A percentile compares a stretch with the other conserved stretches of the same genome.
Evolutionary conservation across 2,329 filamentous ascomycete species (phyloP).

Genomic region (Botryotinia globosa): DNA sequence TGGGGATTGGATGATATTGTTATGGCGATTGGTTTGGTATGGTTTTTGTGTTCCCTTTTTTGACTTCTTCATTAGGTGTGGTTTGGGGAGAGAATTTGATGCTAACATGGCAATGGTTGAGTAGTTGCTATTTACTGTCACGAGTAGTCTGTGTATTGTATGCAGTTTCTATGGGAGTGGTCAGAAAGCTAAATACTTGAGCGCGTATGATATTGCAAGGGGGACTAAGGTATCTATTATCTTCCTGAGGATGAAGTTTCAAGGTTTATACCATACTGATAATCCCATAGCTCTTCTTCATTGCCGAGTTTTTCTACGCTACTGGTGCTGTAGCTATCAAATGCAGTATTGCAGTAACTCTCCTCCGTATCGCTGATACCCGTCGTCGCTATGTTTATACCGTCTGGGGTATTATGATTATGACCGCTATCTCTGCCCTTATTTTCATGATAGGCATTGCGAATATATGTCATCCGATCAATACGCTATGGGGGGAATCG

Average conservation of each 20-base stretch:
- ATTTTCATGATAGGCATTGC: slow-evolving; percentile 36
- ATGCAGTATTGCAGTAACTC: slow-evolving; percentile 36
- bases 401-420: slow-evolving; percentile 34
- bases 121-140: slow-evolving; percentile 16
- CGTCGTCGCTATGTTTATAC: slow-evolving; percentile 35
- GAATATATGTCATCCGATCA: slow-evolving; percentile 39
- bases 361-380: slow-evolving; percentile 38
- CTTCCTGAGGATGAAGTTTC: background rate
- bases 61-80: background rate
- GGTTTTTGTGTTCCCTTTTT: slow-evolving; percentile 13
- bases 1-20: slow-evolving; percentile 34
- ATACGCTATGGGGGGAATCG: slow-evolving; percentile 37
- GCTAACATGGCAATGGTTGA: background rate
- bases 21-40: slow-evolving; percentile 35
- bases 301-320: slow-evolving; percentile 43
- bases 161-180: slow-evolving; percentile 36
- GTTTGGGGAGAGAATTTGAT: background rate
- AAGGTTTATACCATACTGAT: slow-evolving; percentile 10
- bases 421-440: slow-evolving; percentile 29
- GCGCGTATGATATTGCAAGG: slow-evolving; percentile 24
- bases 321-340: slow-evolving; percentile 36
- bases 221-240: slow-evolving; percentile 28
- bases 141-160: slow-evolving; percentile 29
- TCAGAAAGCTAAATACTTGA: slow-evolving; percentile 28
- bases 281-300: slow-evolving; percentile 39